Percentiles rank a stretch among this genome's conserved stretches.
These are phyloP conservation scores for Gossypium herbaceum DNA, from an alignment of 345 rosid genomes.

Conservation along the genomic window DNA sequence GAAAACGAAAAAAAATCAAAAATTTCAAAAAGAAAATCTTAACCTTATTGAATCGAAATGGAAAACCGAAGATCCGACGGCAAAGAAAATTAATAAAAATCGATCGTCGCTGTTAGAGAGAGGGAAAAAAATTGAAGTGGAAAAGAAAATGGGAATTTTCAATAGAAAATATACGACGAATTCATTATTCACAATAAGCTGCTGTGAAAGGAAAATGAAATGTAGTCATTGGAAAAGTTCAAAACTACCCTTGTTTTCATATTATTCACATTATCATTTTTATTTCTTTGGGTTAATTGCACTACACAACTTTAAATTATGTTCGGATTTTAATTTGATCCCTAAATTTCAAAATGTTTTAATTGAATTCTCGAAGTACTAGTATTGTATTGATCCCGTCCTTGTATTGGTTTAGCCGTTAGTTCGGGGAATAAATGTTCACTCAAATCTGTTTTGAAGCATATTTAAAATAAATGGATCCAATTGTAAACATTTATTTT, in stretches of 20 bases:
- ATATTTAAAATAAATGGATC: too few species aligned
- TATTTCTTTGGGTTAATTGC: too few species aligned
- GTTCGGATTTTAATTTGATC: too few species aligned
- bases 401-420: too few species aligned
- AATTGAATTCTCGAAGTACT: too few species aligned
- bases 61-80: constrained; percentile 29
- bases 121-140: constrained; percentile 6
- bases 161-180: not conserved
- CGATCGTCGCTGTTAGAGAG: not conserved
- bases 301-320: too few species aligned
- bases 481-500: too few species aligned
- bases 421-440: too few species aligned
- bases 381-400: too few species aligned
- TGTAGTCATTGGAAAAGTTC: not conserved
- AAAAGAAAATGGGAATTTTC: constrained; percentile 14
- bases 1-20: constrained; percentile 10
- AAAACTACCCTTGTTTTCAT: not conserved
- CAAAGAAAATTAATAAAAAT: not conserved
- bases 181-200: not conserved
- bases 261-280: too few species aligned
- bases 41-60: constrained; percentile 28
- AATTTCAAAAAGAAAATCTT: not conserved
- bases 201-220: not conserved
- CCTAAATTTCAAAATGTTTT: too few species aligned
- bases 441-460: too few species aligned